phyloP scores from a whole-genome alignment of 371 early-diverging fungal genomes.

The Conidiobolus incongruus region DNA sequence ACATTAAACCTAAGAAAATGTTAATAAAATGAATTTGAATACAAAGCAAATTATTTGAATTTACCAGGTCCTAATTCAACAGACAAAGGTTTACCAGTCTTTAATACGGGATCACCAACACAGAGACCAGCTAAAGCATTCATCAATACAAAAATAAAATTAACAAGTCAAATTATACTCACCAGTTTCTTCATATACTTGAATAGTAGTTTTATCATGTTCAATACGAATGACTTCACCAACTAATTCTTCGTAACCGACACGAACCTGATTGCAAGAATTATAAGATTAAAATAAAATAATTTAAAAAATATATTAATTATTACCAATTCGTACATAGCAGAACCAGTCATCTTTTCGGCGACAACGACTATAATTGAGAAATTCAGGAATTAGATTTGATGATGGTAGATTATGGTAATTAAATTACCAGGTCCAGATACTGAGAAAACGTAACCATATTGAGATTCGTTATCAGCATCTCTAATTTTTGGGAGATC shows the following conservation, averaged over 20 bases:
- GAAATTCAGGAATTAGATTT: background rate
- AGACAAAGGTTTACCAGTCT: conserved; percentile 95
- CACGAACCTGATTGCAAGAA: conserved; percentile 56
- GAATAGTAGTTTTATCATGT: conserved; percentile 96
- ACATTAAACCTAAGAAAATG: conserved; percentile 49
- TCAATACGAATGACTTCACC: conserved; percentile 99
- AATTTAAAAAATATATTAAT: background rate
- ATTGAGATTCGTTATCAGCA: conserved; percentile 62
- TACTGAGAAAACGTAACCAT: conserved; percentile 91
- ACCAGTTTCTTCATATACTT: conserved; percentile 99
- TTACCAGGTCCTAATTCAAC: conserved; percentile 99
- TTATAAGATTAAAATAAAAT: background rate
- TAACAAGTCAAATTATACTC: conserved; percentile 7
- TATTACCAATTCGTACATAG: conserved; percentile 97
- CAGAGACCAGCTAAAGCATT: conserved; percentile 70
- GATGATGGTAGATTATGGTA: background rate
- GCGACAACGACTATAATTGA: conserved; percentile 81
- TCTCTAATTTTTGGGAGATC: conserved; percentile 66
- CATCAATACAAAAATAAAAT: conserved; percentile 3
- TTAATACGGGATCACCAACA: conserved; percentile 96
- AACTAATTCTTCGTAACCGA: conserved; percentile 92
- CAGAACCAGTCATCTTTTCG: conserved; percentile 95
- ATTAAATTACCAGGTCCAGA: conserved; percentile 85
- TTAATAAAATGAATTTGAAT: conserved; percentile 1
- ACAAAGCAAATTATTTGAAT: too few species aligned